phyloP scores from a whole-genome alignment of 1,284 basidiomycete genomes.

The Fistulina hepatica region DNA sequence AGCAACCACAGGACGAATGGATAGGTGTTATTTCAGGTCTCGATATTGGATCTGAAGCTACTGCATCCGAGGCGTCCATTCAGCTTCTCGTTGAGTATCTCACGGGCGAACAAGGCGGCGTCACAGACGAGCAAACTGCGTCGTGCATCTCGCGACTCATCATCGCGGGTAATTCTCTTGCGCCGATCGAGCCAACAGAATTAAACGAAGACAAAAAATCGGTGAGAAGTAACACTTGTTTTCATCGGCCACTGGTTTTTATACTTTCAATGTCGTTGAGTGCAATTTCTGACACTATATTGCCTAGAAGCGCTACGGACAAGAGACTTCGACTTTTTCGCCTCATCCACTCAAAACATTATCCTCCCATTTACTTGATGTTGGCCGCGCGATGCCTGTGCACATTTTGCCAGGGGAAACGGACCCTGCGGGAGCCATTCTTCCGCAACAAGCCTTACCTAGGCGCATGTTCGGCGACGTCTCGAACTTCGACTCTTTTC shows the following conservation, averaged over 20 bases:
- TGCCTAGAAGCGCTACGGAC: slow-evolving; percentile 50
- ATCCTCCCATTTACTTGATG: slow-evolving; percentile 63
- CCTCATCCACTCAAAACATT: slow-evolving; percentile 66
- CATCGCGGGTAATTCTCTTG: slow-evolving; percentile 79
- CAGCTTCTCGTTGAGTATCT: slow-evolving; percentile 85
- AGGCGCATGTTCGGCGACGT: slow-evolving; percentile 81
- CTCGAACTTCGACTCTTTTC: slow-evolving; percentile 53
- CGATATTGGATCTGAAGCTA: slow-evolving; percentile 47
- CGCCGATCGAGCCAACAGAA: slow-evolving; percentile 31
- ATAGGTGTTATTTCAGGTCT: slow-evolving; percentile 82
- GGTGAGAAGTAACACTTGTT: slow-evolving; percentile 40
- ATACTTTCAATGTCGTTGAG: slow-evolving; percentile 5
- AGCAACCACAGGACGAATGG: slow-evolving; percentile 48
- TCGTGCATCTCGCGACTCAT: slow-evolving; percentile 73
- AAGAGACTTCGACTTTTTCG: slow-evolving; percentile 54
- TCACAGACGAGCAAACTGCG: slow-evolving; percentile 52
- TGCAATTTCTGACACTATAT: slow-evolving; percentile 22
- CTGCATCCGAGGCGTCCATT: slow-evolving; percentile 56
- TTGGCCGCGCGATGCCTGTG: slow-evolving; percentile 61
- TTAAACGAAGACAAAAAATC: slow-evolving; percentile 37
- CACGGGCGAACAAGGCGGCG: slow-evolving; percentile 70
- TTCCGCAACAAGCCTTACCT: slow-evolving; percentile 93
- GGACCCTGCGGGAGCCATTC: slow-evolving; percentile 80
- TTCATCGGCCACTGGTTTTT: slow-evolving; percentile 2
- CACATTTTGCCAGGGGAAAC: slow-evolving; percentile 78